Percentiles rank a stretch among this genome's conserved stretches.
Evolutionary conservation across 2,329 filamentous ascomycete genomes (phyloP).

Genomic region (Sarocladium oryzae): DNA sequence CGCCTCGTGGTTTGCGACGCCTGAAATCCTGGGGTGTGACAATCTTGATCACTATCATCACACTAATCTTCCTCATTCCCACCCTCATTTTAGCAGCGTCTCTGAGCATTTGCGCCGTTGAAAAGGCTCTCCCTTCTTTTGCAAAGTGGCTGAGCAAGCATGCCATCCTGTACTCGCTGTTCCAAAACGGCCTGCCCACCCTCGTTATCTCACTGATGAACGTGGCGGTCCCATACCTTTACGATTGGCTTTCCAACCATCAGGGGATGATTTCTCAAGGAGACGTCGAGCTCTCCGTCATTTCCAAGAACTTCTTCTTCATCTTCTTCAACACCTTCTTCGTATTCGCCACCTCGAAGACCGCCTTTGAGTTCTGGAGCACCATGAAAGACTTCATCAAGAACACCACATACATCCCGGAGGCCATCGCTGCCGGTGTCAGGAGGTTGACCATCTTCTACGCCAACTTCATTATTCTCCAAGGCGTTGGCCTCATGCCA

Average conservation of each 20-base stretch:
- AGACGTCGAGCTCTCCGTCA: slow-evolving; percentile 87
- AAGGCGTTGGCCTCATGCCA: slow-evolving; percentile 88
- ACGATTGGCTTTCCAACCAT: slow-evolving; percentile 83
- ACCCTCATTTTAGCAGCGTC: slow-evolving; percentile 73
- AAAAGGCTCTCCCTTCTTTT: slow-evolving; percentile 63
- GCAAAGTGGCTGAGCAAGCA: slow-evolving; percentile 62
- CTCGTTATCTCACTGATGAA: slow-evolving; percentile 81
- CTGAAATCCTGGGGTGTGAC: slow-evolving; percentile 79
- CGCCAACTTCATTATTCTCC: slow-evolving; percentile 86
- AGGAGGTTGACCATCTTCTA: slow-evolving; percentile 77
- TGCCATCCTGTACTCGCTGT: slow-evolving; percentile 63
- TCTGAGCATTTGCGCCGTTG: slow-evolving; percentile 74
- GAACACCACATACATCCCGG: slow-evolving; percentile 73
- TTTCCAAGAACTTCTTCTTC: slow-evolving; percentile 99
- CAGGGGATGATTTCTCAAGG: slow-evolving; percentile 95
- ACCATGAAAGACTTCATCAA: slow-evolving; percentile 67
- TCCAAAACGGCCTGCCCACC: slow-evolving; percentile 84
- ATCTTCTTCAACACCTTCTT: slow-evolving; percentile 99
- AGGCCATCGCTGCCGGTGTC: slow-evolving; percentile 68
- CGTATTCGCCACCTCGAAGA: slow-evolving; percentile 83
- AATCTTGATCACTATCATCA: slow-evolving; percentile 72
- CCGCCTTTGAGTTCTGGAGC: slow-evolving; percentile 68
- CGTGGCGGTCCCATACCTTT: slow-evolving; percentile 84
- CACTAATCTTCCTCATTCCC: slow-evolving; percentile 80
- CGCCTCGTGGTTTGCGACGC: slow-evolving; percentile 66